Conservation (phyloP, 768 basidiomycete genomes). For the Leccinum broughii region DNA sequence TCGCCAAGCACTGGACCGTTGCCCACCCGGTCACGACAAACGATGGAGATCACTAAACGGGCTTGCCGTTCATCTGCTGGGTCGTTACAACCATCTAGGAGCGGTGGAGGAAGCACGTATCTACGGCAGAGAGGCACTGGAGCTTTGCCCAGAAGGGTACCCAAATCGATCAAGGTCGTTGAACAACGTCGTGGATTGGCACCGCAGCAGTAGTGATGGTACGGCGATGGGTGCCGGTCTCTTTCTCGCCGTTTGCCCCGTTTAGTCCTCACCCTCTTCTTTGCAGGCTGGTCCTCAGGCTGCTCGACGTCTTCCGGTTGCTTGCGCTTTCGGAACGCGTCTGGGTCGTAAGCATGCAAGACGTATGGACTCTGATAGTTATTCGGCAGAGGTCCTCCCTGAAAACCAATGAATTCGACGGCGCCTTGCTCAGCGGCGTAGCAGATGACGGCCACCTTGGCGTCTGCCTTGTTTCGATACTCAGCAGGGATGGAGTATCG, state of each 20-base stretch:
- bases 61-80: too few species aligned
- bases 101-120: too few species aligned
- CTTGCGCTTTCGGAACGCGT: constrained; percentile 38
- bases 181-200: neutral
- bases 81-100: too few species aligned
- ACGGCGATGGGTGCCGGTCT: neutral
- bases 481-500: constrained; percentile 48
- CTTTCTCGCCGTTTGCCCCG: constrained; percentile 29
- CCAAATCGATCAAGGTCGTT: too few species aligned
- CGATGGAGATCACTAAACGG: too few species aligned
- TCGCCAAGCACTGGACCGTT: too few species aligned
- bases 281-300: constrained; percentile 14
- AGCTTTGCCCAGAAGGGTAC: too few species aligned
- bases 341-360: constrained; percentile 27
- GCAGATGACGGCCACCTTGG: constrained; percentile 55
- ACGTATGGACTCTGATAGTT: constrained; percentile 43
- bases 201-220: neutral
- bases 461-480: constrained; percentile 61
- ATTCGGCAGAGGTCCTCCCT: constrained; percentile 42
- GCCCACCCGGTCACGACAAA: too few species aligned
- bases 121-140: too few species aligned
- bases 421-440: constrained; percentile 55
- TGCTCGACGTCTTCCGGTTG: constrained; percentile 24
- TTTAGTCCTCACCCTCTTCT: constrained; percentile 28
- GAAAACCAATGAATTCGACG: constrained; percentile 59